Evolutionary conservation across 176 grass and related monocot species (phyloP).

Genomic region (Triticum urartu): DNA sequence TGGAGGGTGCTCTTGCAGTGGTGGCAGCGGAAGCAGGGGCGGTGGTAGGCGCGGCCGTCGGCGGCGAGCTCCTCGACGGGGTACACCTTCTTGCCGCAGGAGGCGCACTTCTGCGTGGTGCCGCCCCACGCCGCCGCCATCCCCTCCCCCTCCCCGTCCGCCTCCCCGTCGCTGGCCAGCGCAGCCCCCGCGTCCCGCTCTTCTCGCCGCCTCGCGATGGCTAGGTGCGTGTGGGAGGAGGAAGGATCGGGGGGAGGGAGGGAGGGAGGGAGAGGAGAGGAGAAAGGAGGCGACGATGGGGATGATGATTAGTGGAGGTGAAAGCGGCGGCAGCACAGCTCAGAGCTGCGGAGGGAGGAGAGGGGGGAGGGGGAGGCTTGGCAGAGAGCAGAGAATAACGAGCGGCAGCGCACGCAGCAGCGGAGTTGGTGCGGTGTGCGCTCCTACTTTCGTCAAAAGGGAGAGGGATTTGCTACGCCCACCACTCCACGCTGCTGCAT

Average conservation of each 20-base stretch:
- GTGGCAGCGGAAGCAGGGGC: slow-evolving; percentile 90
- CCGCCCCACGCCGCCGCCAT: slow-evolving; percentile 77
- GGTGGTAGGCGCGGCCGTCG: slow-evolving; percentile 89
- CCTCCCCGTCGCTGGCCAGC: not conserved
- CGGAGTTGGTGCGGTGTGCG: slow-evolving; percentile 41
- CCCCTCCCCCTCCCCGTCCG: slow-evolving; percentile 34
- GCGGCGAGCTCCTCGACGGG: slow-evolving; percentile 88
- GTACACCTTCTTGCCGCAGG: slow-evolving; percentile 88
- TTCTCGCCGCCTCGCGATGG: not conserved
- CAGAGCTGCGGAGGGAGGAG: slow-evolving; percentile 26
- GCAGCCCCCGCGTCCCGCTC: not conserved
- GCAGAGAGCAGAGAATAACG: slow-evolving; percentile 28
- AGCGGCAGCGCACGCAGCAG: slow-evolving; percentile 41
- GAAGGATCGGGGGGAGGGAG: not conserved
- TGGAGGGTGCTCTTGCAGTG: slow-evolving; percentile 98
- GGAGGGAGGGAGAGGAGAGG: not conserved
- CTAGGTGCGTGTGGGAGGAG: not conserved
- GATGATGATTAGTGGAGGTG: slow-evolving; percentile 31
- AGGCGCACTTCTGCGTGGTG: slow-evolving; percentile 95
- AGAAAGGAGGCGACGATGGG: not conserved
- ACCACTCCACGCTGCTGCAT: not conserved
- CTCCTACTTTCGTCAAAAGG: slow-evolving; percentile 32
- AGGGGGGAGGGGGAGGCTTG: not conserved
- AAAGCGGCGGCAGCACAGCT: slow-evolving; percentile 43
- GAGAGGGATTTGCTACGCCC: slow-evolving; percentile 17